Evolutionary conservation across 225 moss, liverwort and hornwort genomes (phyloP).

Genomic region (Asterella californica): DNA sequence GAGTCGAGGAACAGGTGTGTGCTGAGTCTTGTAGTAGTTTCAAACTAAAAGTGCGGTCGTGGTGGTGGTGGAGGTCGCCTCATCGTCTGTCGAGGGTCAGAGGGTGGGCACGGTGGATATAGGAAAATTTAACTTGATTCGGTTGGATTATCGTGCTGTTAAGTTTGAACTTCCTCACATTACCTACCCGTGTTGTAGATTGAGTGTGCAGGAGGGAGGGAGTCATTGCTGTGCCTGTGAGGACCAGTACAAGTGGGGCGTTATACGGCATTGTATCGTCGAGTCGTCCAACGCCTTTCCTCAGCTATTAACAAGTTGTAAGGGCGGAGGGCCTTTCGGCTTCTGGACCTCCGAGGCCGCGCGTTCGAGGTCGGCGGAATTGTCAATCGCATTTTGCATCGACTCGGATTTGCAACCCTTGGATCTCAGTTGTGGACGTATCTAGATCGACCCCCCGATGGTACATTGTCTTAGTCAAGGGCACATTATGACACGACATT

Average conservation of each 20-base stretch:
- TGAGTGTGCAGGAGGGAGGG: conserved; percentile 12
- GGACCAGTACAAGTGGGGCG: conserved; percentile 8
- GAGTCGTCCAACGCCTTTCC: not conserved
- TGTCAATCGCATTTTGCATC: not conserved
- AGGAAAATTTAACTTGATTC: conserved; percentile 15
- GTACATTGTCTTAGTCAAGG: conserved; percentile 15
- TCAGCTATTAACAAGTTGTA: conserved; percentile 5
- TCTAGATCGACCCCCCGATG: conserved; percentile 7
- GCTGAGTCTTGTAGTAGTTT: conserved; percentile 2
- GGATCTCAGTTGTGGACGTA: conserved; percentile 18
- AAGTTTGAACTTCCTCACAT: conserved; percentile 15
- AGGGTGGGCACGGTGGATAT: not conserved
- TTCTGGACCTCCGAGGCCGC: conserved; percentile 6
- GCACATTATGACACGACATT: conserved; percentile 5
- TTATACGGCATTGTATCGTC: conserved; percentile 13
- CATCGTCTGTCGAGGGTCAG: not conserved
- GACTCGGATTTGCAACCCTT: conserved; percentile 4
- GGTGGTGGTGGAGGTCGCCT: not conserved
- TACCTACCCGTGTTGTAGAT: conserved; percentile 13
- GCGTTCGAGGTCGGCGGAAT: conserved; percentile 12
- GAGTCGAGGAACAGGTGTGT: conserved; percentile 6
- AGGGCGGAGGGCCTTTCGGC: not conserved
- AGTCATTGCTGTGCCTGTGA: not conserved
- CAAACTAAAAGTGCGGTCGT: not conserved
- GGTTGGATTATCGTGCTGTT: conserved; percentile 17